Evolutionary conservation across 495 filamentous ascomycete genomes (phyloP), one percentile per base, ranked within the genome.

Genomic region (Pyrenula massariospora): DNA sequence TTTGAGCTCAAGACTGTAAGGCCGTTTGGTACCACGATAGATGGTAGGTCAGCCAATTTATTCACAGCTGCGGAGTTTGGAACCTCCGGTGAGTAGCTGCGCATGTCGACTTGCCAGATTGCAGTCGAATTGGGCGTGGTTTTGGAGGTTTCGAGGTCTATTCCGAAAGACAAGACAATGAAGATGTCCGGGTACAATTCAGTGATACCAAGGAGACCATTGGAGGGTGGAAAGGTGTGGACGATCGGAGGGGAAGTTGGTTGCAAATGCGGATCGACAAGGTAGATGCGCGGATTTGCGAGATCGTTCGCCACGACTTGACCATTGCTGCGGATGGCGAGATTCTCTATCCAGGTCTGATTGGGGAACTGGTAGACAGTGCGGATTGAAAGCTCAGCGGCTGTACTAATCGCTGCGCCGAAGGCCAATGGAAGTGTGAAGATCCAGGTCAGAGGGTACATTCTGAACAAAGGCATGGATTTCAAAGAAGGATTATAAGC

Each of bases 291-390:
- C 20, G 64, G 64, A 1, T 51, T 54, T 50, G 62, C 60, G 50
- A 59, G 42, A 12, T 59, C 42, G 3, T 61, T 66, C 47, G 58
- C 57, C 22, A 68, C 59, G 25, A 68, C 58, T 11, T 53, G 23
- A 12, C 66, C 66, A 54, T 67, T 63, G n/a, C 59, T 53, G 3
- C 67, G 62, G 24, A 70, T 60, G 5, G 66, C 62, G 47, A 70
- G 54, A 58, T 68, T 70, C 53, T 68, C 64, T 48, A 68, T 61
- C 65, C 65, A 69, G 0, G 67, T 58, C 10, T 1, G 2, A 2
- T 58, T 58, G 15, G 56, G 56, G 25, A 42, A 31, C 42, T 59
- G 23, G 57, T 59, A 56, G 42, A 59, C 36, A 1, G 50, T 52
- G n/a, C n/a, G n/a, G n/a, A n/a, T n/a, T n/a, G n/a, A n/a, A n/a